phyloP scores from a whole-genome alignment of 371 early-diverging fungal genomes.

The Mucor racemosus region DNA sequence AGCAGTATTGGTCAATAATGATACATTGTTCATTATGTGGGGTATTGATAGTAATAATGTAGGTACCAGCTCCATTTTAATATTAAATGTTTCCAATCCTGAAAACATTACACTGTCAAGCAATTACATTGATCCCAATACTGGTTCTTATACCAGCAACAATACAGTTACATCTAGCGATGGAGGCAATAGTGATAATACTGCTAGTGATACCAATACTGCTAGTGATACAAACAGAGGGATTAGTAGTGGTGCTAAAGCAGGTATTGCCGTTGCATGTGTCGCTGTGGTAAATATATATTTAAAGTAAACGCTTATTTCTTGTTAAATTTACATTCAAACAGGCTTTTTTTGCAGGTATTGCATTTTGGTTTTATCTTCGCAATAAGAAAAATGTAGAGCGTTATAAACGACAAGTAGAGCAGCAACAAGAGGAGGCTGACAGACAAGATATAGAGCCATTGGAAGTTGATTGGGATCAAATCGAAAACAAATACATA shows the following conservation, averaged over 20 bases:
- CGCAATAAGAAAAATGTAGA: not conserved
- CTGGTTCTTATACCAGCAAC: not conserved
- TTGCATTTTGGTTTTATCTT: not conserved
- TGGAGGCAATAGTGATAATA: too few relatives aligned
- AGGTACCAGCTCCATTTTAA: not conserved
- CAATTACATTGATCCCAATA: constrained; percentile 4
- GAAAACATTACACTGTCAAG: not conserved
- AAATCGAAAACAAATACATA: constrained; percentile 7
- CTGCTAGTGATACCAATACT: too few relatives aligned
- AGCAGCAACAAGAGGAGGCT: not conserved
- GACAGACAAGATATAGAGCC: not conserved
- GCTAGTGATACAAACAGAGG: not conserved
- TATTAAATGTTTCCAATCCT: constrained; percentile 7
- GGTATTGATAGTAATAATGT: constrained; percentile 3
- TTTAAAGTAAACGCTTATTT: not conserved
- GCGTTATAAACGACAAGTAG: not conserved
- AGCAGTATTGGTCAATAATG: constrained; percentile 2
- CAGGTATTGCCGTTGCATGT: constrained; percentile 13
- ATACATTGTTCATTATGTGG: constrained; percentile 5
- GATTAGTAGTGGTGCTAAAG: not conserved
- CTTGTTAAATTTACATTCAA: too few relatives aligned
- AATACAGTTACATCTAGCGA: too few relatives aligned
- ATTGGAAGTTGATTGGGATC: constrained; percentile 11
- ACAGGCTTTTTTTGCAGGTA: not conserved
- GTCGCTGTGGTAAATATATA: not conserved